A percentile compares a stretch with the other conserved stretches of the same genome.
These are phyloP conservation scores for Rutstroemia sp. DNA, from an alignment of 2,329 filamentous ascomycete species.

Conservation along the genomic window DNA sequence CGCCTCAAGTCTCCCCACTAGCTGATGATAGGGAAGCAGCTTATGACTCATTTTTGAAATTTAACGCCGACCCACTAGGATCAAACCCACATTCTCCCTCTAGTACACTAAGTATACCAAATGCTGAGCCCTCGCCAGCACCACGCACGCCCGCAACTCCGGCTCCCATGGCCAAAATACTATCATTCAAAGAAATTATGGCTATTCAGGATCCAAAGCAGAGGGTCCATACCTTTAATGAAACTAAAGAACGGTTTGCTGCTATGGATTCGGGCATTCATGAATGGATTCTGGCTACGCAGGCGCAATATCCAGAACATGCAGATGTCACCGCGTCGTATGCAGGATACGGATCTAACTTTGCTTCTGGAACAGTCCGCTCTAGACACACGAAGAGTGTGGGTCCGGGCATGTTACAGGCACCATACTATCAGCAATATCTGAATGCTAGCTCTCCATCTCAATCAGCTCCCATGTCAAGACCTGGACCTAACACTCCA, in stretches of 20 bases:
- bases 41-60: constrained; percentile 20
- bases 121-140: constrained; percentile 12
- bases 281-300: constrained; percentile 45
- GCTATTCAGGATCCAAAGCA: constrained; percentile 57
- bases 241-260: constrained; percentile 64
- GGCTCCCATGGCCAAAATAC: constrained; percentile 9
- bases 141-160: constrained; percentile 9
- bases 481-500: constrained; percentile 15
- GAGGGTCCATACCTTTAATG: constrained; percentile 66
- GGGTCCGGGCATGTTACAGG: constrained; percentile 26
- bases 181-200: constrained; percentile 67
- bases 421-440: constrained; percentile 51
- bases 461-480: constrained; percentile 15
- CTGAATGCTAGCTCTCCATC: constrained; percentile 39
- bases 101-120: constrained; percentile 5
- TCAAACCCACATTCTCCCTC: constrained; percentile 3
- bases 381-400: constrained; percentile 20
- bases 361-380: constrained; percentile 13
- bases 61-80: constrained; percentile 7
- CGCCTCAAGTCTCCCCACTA: constrained; percentile 13
- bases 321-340: constrained; percentile 28
- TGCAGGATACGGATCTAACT: constrained; percentile 12
- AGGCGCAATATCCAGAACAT: constrained; percentile 42
- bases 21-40: constrained; percentile 34
- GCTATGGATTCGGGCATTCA: constrained; percentile 67